Conservation (phyloP, 495 filamentous ascomycete genomes). For the Baudoinia panamericana region DNA sequence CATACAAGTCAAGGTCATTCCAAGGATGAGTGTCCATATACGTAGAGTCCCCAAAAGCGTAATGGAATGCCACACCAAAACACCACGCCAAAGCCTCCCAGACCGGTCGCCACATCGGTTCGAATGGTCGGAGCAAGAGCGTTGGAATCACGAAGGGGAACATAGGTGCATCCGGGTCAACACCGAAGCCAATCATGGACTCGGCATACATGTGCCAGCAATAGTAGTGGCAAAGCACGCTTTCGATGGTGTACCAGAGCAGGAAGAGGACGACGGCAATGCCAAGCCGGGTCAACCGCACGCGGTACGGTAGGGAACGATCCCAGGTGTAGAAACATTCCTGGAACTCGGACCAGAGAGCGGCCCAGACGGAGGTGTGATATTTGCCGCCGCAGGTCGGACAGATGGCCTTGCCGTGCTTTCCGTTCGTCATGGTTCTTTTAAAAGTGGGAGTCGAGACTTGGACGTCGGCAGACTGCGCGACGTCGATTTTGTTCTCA, state of each 20-base stretch:
- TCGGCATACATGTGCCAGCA: slow-evolving; percentile 17
- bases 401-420: slow-evolving; percentile 3
- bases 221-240: slow-evolving; percentile 16
- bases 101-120: slow-evolving; percentile 6
- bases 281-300: slow-evolving; percentile 15
- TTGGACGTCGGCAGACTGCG: slow-evolving; percentile 5
- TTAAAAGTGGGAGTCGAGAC: neutral
- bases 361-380: slow-evolving; percentile 3
- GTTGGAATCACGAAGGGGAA: slow-evolving; percentile 22
- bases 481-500: slow-evolving; percentile 24
- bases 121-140: slow-evolving; percentile 12
- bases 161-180: slow-evolving; percentile 12
- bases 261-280: neutral
- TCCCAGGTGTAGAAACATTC: slow-evolving; percentile 14
- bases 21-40: neutral
- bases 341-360: slow-evolving; percentile 11
- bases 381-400: slow-evolving; percentile 9
- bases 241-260: slow-evolving; percentile 11
- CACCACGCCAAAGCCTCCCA: slow-evolving; percentile 9
- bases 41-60: neutral
- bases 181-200: slow-evolving; percentile 10
- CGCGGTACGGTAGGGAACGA: slow-evolving; percentile 1
- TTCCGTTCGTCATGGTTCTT: neutral
- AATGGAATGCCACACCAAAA: neutral
- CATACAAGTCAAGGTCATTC: no score